These are phyloP conservation scores for Coemansia sp. DNA, from an alignment of 192 early-diverging fungal genomes.

Conservation along the genomic window DNA sequence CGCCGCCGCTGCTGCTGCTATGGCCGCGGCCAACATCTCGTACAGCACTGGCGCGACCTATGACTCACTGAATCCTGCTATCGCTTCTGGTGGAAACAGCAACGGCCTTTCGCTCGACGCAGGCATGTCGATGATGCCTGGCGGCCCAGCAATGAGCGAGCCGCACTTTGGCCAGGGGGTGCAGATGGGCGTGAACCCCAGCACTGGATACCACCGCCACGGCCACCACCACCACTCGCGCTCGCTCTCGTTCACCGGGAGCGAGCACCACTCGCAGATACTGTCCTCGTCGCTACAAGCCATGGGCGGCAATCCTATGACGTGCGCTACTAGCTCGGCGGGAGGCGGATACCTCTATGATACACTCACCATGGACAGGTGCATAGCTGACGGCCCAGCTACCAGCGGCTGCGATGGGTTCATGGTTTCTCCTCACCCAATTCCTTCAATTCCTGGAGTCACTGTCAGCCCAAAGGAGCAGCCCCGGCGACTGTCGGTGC, in stretches of 20 bases:
- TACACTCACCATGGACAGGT: background rate
- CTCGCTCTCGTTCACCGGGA: slow-evolving; percentile 25
- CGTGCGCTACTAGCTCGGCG: slow-evolving; percentile 2
- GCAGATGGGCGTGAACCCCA: slow-evolving; percentile 3
- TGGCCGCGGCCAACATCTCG: slow-evolving; percentile 25
- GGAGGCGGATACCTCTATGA: slow-evolving; percentile 36
- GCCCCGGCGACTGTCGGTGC: slow-evolving; percentile 41
- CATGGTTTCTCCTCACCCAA: slow-evolving; percentile 19
- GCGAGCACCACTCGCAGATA: slow-evolving; percentile 8
- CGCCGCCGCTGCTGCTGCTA: slow-evolving; percentile 22
- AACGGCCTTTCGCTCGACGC: slow-evolving; percentile 9
- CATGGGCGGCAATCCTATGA: slow-evolving; percentile 19
- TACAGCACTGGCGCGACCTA: slow-evolving; percentile 19
- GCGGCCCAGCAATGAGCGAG: slow-evolving; percentile 10
- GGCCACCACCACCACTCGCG: slow-evolving; percentile 11
- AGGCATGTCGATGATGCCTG: slow-evolving; percentile 22
- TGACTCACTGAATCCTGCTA: slow-evolving; percentile 18
- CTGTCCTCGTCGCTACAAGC: slow-evolving; percentile 14
- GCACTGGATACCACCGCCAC: slow-evolving; percentile 2
- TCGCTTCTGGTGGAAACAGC: background rate
- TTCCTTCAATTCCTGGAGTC: slow-evolving; percentile 46
- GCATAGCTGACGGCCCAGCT: background rate
- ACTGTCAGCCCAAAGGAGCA: slow-evolving; percentile 46
- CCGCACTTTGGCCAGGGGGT: slow-evolving; percentile 9
- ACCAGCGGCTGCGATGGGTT: background rate